A percentile compares a stretch with the other conserved stretches of the same genome.
Conservation (phyloP, 2,329 filamentous ascomycete species). For the Sporothrix curviconia region DNA sequence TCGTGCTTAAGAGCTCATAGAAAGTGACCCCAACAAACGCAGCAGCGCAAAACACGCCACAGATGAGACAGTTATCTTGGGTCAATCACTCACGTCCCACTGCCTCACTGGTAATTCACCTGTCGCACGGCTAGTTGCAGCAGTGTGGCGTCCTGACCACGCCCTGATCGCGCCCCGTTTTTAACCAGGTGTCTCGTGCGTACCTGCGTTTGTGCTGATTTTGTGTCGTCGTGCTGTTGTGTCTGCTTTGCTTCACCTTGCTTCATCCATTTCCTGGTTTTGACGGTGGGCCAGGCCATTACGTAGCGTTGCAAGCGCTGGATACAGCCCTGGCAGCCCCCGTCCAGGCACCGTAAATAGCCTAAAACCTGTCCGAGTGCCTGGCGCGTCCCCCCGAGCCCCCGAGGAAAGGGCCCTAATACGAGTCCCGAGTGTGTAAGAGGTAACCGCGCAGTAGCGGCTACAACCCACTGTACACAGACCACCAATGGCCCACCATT, state of each 20-base stretch:
- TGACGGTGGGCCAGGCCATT: neutral
- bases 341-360: neutral
- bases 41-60: neutral
- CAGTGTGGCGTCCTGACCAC: neutral
- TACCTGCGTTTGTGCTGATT: neutral
- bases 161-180: neutral
- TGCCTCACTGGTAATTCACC: no score
- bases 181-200: no score
- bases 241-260: neutral
- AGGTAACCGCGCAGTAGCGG: neutral
- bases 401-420: no score
- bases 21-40: neutral
- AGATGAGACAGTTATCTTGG: conserved; percentile 3
- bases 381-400: no score
- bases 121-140: neutral
- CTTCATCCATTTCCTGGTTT: neutral
- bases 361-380: no score
- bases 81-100: conserved; percentile 2
- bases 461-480: neutral
- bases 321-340: neutral
- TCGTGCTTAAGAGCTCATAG: neutral
- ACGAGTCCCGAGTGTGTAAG: no score
- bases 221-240: neutral
- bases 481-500: neutral
- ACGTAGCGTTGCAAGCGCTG: neutral